Evolutionary conservation across 805 yeast genomes (phyloP), one percentile per base, ranked within the genome.

Genomic region (Kodamaea fukazawae): DNA sequence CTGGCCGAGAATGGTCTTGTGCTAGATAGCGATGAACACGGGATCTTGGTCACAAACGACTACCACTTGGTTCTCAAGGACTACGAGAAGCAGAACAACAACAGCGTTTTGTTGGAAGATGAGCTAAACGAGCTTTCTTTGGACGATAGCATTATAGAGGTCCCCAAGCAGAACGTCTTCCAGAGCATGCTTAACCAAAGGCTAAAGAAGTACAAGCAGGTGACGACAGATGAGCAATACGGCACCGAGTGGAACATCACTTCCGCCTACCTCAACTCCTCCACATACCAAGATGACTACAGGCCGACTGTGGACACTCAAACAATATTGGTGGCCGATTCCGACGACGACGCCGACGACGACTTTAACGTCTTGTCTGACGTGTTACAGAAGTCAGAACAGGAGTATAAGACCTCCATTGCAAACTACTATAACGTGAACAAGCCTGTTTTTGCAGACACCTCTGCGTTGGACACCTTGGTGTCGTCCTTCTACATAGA

Each of bases 241-340:
- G 76, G 76, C 3, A 64, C 71, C 1, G 44, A 56, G 2, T 60
- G 69, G 34, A 30, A 38, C 14, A 17, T 40, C 33, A 57, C 30
- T 45, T 51, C 51, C 32, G 18, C 28, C 15, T 31, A 40, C 20
- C 28, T 44, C 23, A 42, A 48, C 7, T 38, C 44, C 5, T 32
- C 50, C 48, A 53, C 36, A 50, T 68, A 12, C 61, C 57, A 44
- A 57, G 56, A 70, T 4, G 55, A 65, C 20, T 63, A 63, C 36
- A 50, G 48, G 10, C 42, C 42, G 3, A 11, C 26, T 13, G 14
- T 7, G 25, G 14, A 10, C 31, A n/a, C 18, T 7, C 13, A 18
- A 8, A 20, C 23, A 20, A 20, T 6, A 5, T 6, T 20, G 8
- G 7, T 20, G 8, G 23, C 5, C 5, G 18, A 11, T 32, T n/a